phyloP scores from a whole-genome alignment of 1,284 basidiomycete genomes.

The Irpex sp. region DNA sequence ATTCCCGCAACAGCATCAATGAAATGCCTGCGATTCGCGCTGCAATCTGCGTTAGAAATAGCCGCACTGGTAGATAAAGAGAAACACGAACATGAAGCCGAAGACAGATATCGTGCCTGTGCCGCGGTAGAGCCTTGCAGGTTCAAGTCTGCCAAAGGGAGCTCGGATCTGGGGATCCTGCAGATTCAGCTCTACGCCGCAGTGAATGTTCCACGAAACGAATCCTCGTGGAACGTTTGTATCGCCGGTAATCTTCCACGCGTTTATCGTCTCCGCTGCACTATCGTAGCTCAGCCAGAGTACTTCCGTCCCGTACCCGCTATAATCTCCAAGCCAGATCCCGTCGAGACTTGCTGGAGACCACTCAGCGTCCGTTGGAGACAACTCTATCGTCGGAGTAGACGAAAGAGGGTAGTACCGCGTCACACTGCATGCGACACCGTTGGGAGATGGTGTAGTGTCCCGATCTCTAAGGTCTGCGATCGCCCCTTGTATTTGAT shows the following conservation, averaged over 20 bases:
- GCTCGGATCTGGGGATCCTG: no score
- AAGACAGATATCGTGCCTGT: no score
- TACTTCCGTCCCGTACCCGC: constrained; percentile 24
- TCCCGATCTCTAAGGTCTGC: not conserved
- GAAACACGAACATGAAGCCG: no score
- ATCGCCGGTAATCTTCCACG: constrained; percentile 27
- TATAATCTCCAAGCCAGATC: constrained; percentile 25
- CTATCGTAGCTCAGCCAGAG: constrained; percentile 18
- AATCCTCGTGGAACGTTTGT: constrained; percentile 24
- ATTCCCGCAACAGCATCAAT: not conserved
- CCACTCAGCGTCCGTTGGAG: constrained; percentile 16
- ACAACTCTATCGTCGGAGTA: constrained; percentile 2
- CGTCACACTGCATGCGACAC: not conserved
- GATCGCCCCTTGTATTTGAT: not conserved
- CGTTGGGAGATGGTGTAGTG: not conserved
- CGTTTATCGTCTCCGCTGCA: constrained; percentile 12
- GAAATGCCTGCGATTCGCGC: no score
- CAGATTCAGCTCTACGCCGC: no score
- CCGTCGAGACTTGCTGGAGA: constrained; percentile 17
- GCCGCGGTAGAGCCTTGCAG: no score
- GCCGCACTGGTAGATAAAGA: no score
- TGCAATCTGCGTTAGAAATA: no score
- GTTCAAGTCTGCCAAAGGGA: no score
- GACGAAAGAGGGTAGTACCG: constrained; percentile 25
- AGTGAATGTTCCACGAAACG: not conserved